Conservation (phyloP, 2,329 filamentous ascomycete genomes). For the Colletotrichum chlorophyti region DNA sequence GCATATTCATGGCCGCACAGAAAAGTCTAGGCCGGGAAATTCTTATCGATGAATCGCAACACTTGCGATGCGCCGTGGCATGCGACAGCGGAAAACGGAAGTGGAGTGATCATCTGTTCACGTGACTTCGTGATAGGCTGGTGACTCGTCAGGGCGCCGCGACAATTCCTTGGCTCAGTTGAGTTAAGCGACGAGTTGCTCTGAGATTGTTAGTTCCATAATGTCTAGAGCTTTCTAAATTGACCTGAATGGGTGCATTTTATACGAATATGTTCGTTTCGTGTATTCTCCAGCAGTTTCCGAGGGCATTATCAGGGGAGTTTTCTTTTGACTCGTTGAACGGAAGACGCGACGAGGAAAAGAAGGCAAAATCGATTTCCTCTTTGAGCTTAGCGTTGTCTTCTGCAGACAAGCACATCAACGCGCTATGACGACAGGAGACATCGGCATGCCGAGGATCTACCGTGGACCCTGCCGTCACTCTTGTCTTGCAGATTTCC, state of each 20-base stretch:
- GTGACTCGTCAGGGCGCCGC: background rate
- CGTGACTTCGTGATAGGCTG: constrained; percentile 11
- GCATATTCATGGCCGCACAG: background rate
- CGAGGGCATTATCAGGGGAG: too few relatives aligned
- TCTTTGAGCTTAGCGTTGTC: constrained; percentile 5
- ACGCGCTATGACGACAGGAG: background rate
- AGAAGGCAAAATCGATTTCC: constrained; percentile 2
- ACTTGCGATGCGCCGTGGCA: constrained; percentile 4
- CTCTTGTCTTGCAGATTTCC: background rate
- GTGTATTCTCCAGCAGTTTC: too few relatives aligned
- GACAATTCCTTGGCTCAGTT: too few relatives aligned
- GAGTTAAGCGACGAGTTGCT: too few relatives aligned
- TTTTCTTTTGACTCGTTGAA: background rate
- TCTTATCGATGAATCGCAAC: constrained; percentile 10
- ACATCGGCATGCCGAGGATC: constrained; percentile 6
- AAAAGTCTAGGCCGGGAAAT: background rate
- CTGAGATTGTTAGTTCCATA: too few relatives aligned
- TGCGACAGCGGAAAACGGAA: background rate
- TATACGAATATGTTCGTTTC: too few relatives aligned
- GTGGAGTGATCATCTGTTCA: background rate
- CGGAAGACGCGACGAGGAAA: constrained; percentile 23
- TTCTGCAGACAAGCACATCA: too few relatives aligned
- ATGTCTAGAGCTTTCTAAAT: too few relatives aligned
- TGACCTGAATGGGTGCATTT: too few relatives aligned
- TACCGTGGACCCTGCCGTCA: background rate